A percentile compares a stretch with the other conserved stretches of the same genome.
Evolutionary conservation across 73 alveolate species (phyloP).

Genomic region (Paramecium pentaurelia): DNA sequence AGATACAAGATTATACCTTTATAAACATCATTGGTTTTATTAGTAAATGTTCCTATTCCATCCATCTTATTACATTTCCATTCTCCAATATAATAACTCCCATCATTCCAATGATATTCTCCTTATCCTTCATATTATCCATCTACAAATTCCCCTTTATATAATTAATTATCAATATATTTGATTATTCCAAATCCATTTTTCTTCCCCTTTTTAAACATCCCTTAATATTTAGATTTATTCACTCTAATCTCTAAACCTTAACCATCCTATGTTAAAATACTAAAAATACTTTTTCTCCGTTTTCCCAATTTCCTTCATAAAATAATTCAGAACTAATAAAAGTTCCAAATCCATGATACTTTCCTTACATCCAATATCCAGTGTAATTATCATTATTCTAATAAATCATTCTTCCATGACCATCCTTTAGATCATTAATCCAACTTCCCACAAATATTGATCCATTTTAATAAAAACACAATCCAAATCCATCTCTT

Average conservation of each 20-base stretch:
- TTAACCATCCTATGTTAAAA: constrained; percentile 54
- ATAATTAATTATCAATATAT: constrained; percentile 55
- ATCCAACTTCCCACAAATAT: constrained; percentile 67
- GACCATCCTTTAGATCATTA: constrained; percentile 70
- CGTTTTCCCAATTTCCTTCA: constrained; percentile 24
- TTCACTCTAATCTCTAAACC: constrained; percentile 81
- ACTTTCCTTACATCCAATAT: constrained; percentile 67
- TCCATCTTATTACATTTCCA: constrained; percentile 66
- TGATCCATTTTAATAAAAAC: constrained; percentile 68
- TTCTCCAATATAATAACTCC: constrained; percentile 48
- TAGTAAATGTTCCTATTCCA: constrained; percentile 55
- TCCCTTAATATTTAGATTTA: constrained; percentile 74
- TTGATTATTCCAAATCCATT: not conserved
- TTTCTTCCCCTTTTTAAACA: constrained; percentile 45
- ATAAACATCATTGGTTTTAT: not conserved
- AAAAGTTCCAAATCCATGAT: constrained; percentile 74
- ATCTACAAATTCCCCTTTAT: constrained; percentile 59
- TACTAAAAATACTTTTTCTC: not conserved
- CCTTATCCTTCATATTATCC: constrained; percentile 32
- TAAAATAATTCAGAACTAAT: not conserved
- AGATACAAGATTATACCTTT: constrained; percentile 16
- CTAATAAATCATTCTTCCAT: constrained; percentile 63
- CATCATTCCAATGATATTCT: constrained; percentile 32
- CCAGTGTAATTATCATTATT: constrained; percentile 76
- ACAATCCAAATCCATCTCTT: constrained; percentile 53